Evolutionary conservation across 2,329 filamentous ascomycete genomes (phyloP).

Genomic region (Microdochium paspali): DNA sequence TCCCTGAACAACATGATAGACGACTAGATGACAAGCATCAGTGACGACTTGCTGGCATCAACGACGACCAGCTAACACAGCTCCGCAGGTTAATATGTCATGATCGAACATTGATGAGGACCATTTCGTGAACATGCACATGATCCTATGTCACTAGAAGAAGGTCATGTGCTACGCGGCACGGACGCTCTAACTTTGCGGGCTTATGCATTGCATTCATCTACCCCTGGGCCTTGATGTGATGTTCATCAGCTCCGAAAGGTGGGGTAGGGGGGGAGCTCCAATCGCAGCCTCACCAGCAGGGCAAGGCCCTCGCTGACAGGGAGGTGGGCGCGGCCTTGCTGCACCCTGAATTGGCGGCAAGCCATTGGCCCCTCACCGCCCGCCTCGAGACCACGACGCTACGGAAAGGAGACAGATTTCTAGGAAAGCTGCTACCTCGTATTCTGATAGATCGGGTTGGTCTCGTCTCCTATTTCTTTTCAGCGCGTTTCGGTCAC

Average conservation of each 20-base stretch:
- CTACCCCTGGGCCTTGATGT: too few relatives aligned
- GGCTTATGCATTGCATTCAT: too few relatives aligned
- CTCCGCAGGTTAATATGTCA: too few relatives aligned
- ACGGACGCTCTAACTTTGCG: too few relatives aligned
- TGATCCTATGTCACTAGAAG: too few relatives aligned
- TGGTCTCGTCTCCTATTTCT: neutral
- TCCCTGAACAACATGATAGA: neutral
- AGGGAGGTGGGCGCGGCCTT: neutral
- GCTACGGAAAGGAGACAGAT: neutral
- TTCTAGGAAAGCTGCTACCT: neutral
- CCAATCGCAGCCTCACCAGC: neutral
- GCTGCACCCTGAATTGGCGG: neutral
- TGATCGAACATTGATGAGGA: too few relatives aligned
- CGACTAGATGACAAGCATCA: neutral
- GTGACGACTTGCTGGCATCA: neutral
- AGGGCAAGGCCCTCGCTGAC: neutral
- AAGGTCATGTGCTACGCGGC: too few relatives aligned
- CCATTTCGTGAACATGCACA: too few relatives aligned
- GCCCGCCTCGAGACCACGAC: neutral
- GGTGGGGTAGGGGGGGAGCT: neutral
- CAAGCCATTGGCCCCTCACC: neutral
- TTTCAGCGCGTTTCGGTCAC: neutral
- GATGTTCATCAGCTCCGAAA: neutral
- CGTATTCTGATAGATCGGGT: neutral
- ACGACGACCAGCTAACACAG: too few relatives aligned